Evolutionary conservation across 2,329 filamentous ascomycete species (phyloP).

Genomic region (Xylariaceae sp.): DNA sequence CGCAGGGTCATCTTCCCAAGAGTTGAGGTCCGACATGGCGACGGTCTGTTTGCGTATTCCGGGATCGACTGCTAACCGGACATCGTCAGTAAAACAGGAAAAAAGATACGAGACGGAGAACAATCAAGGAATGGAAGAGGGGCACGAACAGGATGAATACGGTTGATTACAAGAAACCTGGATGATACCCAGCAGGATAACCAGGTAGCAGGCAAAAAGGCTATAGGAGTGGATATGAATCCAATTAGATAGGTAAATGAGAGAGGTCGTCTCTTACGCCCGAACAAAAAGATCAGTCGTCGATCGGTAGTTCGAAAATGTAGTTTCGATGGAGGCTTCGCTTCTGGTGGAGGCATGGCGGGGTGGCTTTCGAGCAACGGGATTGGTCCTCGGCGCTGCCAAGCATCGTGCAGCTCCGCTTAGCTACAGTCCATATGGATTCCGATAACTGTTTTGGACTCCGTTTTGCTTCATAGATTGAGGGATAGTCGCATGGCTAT

Average conservation of each 20-base stretch:
- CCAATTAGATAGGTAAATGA: not conserved
- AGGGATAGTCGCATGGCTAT: not conserved
- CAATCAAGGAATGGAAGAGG: not conserved
- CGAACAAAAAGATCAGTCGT: not conserved
- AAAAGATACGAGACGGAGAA: not conserved
- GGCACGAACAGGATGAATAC: not conserved
- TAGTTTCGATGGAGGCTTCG: conserved; percentile 10
- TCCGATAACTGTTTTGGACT: too few species aligned
- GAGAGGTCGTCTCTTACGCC: not conserved
- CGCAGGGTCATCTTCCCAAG: conserved; percentile 85
- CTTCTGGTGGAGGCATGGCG: conserved; percentile 16
- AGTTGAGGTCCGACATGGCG: conserved; percentile 83
- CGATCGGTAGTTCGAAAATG: not conserved
- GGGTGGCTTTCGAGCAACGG: conserved; percentile 4
- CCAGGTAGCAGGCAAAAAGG: not conserved
- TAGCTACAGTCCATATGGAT: not conserved
- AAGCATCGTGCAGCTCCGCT: conserved; percentile 17
- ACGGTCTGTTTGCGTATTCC: conserved; percentile 16
- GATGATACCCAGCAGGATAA: not conserved
- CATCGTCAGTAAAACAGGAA: not conserved
- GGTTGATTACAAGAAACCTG: not conserved
- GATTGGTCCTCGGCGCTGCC: conserved; percentile 17
- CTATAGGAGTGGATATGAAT: not conserved
- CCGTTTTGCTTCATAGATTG: not conserved
- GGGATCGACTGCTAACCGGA: not conserved